Base-by-base conservation (phyloP, 2,329 filamentous ascomycete species). In the Ophiocordyceps unilateralis region DNA sequence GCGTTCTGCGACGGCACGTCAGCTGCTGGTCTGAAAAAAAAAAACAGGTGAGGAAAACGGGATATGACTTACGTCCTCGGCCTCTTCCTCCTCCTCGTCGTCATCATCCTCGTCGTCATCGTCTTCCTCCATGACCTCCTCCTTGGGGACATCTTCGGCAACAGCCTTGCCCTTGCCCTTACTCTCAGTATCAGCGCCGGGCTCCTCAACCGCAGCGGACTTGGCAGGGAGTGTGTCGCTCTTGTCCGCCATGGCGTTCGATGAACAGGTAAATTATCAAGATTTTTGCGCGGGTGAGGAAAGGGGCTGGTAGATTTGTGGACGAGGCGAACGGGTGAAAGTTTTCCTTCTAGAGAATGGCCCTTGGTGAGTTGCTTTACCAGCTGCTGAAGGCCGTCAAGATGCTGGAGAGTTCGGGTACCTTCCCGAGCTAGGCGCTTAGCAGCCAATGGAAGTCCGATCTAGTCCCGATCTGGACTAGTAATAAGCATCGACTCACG, bases 141-240 rank as follows among this genome's bases (percentile, higher is more conserved):
- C 82, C 74, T 86, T 83, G 57, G 71, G 70, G 56, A 76, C 65
- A 52, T 82, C 76, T 50, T 77, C 63, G 43, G 61, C 61, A 43
- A 62, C 61, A 42, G 63, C 58, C 47, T 72, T 58, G 41, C 76
- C 73, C 71, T 94, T 94, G 68, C 86, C 86, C 72, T 94, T 94
- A 64, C 84, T 85, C 73, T 93, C 93, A 61, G 69, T 66, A 55
- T 76, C 70, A 47, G 72, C 59, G 48, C 59, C 56, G 53, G 57
- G 53, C 50, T 55, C 58, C 48, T 60, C 58, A 42, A 53, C 17
- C 19, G 36, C 23, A 17, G 68, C 56, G 55, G 64, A 55, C 53
- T 67, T 62, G 53, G 66, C 55, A 44, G 70, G 63, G 57, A 67
- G 58, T 48, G 66, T 68, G 51, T 64, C 56, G 49, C 63, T 62